Evolutionary conservation across 2,329 filamentous ascomycete species (phyloP).

Genomic region (Diaporthe caulivora): DNA sequence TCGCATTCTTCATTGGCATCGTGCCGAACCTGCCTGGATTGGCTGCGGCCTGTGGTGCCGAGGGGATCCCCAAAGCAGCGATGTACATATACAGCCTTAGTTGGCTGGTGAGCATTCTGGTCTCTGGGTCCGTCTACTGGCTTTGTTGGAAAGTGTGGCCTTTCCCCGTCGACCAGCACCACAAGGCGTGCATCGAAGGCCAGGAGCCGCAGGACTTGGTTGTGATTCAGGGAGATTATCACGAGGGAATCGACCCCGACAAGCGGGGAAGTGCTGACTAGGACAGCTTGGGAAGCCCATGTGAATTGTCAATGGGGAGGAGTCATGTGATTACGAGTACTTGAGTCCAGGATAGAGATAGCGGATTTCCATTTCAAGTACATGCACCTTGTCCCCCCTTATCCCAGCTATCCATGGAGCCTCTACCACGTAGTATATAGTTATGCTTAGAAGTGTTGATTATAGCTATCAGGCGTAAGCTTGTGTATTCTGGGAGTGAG

Average conservation of each 20-base stretch:
- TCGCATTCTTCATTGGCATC: slow-evolving; percentile 45
- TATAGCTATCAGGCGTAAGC: too few species aligned
- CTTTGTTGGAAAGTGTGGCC: slow-evolving; percentile 25
- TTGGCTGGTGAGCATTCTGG: slow-evolving; percentile 48
- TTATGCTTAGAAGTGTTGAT: too few species aligned
- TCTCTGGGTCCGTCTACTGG: slow-evolving; percentile 31
- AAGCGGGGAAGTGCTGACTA: neutral
- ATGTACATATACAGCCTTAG: slow-evolving; percentile 47
- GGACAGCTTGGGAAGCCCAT: neutral
- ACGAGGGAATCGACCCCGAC: neutral
- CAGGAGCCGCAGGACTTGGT: neutral
- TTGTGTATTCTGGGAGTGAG: too few species aligned
- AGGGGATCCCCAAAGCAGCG: slow-evolving; percentile 43
- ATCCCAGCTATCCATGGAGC: too few species aligned
- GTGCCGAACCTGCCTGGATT: slow-evolving; percentile 49
- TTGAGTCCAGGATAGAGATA: too few species aligned
- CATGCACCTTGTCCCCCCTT: too few species aligned
- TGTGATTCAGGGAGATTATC: neutral
- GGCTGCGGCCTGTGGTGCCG: slow-evolving; percentile 44
- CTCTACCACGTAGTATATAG: too few species aligned
- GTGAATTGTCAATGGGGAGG: too few species aligned
- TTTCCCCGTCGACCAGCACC: slow-evolving; percentile 3
- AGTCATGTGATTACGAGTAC: too few species aligned
- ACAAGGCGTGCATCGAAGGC: slow-evolving; percentile 2
- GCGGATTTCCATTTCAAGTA: too few species aligned